Evolutionary conservation across 2,329 filamentous ascomycete species (phyloP), one percentile per base, ranked within the genome.

Genomic region (Arthroderma sp.): DNA sequence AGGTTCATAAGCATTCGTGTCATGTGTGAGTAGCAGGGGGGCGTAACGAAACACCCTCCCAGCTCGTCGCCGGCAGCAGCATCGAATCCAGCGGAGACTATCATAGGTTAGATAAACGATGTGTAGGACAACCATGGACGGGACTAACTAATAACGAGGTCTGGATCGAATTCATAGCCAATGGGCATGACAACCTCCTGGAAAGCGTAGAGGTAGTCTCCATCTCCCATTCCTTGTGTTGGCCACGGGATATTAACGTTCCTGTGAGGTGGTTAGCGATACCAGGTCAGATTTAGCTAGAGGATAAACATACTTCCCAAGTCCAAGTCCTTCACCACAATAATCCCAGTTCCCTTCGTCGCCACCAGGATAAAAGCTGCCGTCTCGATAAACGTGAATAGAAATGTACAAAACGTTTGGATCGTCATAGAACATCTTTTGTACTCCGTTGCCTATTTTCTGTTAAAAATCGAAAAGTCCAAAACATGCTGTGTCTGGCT

Each of bases 1-100:
- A 98, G 78, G 1, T 88, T 90, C 91, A 96, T 97, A 52, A 98
- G 81, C 91, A 97, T 96, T 68, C 96, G 90, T 15, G 93, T 97
- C 93, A 98, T 97, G 68, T 98, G 91, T 13, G 91, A 88, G 68
- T 97, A 98, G 68, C 93, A 95, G 3, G 84, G 75, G 0, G 93
- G 93, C 0, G 90, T 86, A 4, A 98, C 93, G 66, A 89, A 91
- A 69, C 93, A 98, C 33, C 87, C 89, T 54, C 93, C 93, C 1
- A 98, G 80, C 67, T 93, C 85, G 70, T 98, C 93, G 11, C 93
- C 93, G 62, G 87, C 88, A 0, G 93, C 93, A 15, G 93, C 93
- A 70, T 98, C 93, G 65, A 98, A 98, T 0, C 93, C 93, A 43
- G 93, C 90, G 19, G 93, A 93, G 58, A 98, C 86, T 77, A 58